Percentiles rank a stretch among this genome's conserved stretches.
phyloP scores from a whole-genome alignment of 306 rosid species.

The Medicago truncatula region MtrunA17r5.0-ANR NC_053048.1:28891001-28891500 shows the following conservation, averaged over 20 bases:
- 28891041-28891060: too few relatives aligned
- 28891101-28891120: background rate
- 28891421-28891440: too few relatives aligned
- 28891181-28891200: background rate
- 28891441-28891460: too few relatives aligned
- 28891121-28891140: background rate
- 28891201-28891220: slow-evolving; percentile 1
- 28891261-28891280: background rate
- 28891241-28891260: background rate
- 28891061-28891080: too few relatives aligned
- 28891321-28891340: too few relatives aligned
- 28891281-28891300: background rate
- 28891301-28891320: background rate
- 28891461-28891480: too few relatives aligned
- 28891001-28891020: background rate
- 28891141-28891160: background rate
- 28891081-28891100: background rate
- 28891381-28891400: too few relatives aligned
- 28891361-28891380: too few relatives aligned
- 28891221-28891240: background rate
- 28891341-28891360: too few relatives aligned
- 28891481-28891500: too few relatives aligned
- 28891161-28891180: background rate
- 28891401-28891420: too few relatives aligned
- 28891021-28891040: background rate